Percentiles rank a stretch among this genome's conserved stretches.
Evolutionary conservation across 2,329 filamentous ascomycete species (phyloP).

Genomic region (Lachnellula willkommii): DNA sequence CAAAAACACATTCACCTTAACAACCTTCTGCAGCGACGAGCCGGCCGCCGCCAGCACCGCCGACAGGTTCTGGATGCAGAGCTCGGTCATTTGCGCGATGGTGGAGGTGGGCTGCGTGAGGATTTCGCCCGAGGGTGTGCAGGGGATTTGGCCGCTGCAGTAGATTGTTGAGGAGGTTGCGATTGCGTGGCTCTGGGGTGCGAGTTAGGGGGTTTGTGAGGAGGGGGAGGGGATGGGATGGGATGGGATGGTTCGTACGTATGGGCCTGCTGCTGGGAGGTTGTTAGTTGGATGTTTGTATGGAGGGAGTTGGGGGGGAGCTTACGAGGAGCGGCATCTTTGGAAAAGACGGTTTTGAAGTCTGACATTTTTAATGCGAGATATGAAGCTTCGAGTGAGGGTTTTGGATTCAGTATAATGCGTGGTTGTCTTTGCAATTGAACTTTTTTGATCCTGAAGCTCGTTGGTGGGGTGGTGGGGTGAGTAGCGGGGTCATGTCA

Average conservation of each 20-base stretch:
- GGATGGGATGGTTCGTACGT: slow-evolving; percentile 15
- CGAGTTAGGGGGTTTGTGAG: slow-evolving; percentile 8
- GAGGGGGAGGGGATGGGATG: slow-evolving; percentile 5
- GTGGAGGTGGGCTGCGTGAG: slow-evolving; percentile 46
- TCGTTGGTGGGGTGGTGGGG: slow-evolving; percentile 1
- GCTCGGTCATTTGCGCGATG: slow-evolving; percentile 60
- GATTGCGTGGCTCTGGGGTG: slow-evolving; percentile 55
- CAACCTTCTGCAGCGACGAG: slow-evolving; percentile 70
- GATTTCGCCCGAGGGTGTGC: slow-evolving; percentile 27
- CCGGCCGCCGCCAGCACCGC: slow-evolving; percentile 81
- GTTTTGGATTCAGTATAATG: not conserved
- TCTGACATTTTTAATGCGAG: slow-evolving; percentile 27
- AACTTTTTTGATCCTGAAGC: not conserved
- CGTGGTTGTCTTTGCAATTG: not conserved
- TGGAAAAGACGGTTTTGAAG: slow-evolving; percentile 29
- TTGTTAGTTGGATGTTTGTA: slow-evolving; percentile 6
- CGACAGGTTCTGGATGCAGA: slow-evolving; percentile 73
- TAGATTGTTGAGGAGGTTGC: slow-evolving; percentile 61
- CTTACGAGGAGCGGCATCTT: slow-evolving; percentile 33
- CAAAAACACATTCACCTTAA: slow-evolving; percentile 79
- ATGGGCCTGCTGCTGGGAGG: slow-evolving; percentile 26
- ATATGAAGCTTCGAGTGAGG: not conserved
- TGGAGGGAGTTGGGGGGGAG: not conserved
- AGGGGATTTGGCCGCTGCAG: slow-evolving; percentile 52
- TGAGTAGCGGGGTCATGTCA: not conserved